Evolutionary conservation across 129 eudicot species (phyloP).

Genomic region (Flaveria robusta): DNA sequence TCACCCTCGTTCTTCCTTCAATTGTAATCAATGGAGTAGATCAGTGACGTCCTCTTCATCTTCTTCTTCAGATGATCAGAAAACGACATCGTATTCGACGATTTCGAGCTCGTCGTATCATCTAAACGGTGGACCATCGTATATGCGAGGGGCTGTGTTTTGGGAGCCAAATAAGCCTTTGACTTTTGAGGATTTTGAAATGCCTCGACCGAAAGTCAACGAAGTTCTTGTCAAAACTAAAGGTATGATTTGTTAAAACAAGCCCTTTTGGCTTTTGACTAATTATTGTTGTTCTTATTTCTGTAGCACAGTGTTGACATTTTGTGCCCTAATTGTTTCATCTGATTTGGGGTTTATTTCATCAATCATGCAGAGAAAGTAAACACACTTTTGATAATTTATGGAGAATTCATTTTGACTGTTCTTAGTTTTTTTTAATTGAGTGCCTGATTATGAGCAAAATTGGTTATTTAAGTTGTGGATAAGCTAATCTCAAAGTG

Average conservation of each 20-base stretch:
- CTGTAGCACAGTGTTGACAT: neutral
- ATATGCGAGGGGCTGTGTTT: conserved; percentile 91
- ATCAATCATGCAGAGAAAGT: neutral
- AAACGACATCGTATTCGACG: conserved; percentile 28
- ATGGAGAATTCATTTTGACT: too few relatives aligned
- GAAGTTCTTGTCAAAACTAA: conserved; percentile 93
- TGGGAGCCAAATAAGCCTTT: conserved; percentile 84
- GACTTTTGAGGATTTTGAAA: conserved; percentile 82
- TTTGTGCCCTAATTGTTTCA: conserved; percentile 5
- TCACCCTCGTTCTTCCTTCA: conserved; percentile 3
- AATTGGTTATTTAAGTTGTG: too few relatives aligned
- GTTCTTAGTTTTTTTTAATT: too few relatives aligned
- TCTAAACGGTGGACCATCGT: conserved; percentile 62
- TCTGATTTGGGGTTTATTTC: conserved; percentile 1
- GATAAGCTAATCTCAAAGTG: too few relatives aligned
- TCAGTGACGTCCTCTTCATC: conserved; percentile 19
- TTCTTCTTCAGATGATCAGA: conserved; percentile 8
- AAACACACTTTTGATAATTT: neutral
- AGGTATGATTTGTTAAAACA: conserved; percentile 39
- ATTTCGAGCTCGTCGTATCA: conserved; percentile 54
- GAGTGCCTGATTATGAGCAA: too few relatives aligned
- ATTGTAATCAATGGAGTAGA: conserved; percentile 24
- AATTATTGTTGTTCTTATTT: neutral
- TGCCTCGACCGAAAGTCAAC: conserved; percentile 95
- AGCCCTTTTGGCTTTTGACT: neutral